A percentile compares a stretch with the other conserved stretches of the same genome.
phyloP scores from a whole-genome alignment of 345 rosid species.

The Orychophragmus violaceus region DNA sequence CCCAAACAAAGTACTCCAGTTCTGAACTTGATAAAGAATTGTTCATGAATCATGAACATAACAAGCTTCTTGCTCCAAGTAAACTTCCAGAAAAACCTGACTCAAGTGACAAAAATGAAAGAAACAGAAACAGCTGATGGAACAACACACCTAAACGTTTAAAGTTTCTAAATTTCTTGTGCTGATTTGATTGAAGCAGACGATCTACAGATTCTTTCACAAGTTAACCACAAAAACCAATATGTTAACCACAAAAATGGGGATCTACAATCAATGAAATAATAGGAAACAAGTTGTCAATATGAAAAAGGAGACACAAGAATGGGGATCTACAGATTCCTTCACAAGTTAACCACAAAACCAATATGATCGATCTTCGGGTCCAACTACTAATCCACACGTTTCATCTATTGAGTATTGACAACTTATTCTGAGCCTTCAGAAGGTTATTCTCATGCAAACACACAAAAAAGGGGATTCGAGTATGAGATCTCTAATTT shows the following conservation, averaged over 20 bases:
- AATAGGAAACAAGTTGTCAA: background rate
- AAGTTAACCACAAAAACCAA: too few species aligned
- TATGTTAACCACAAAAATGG: too few species aligned
- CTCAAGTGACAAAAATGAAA: background rate
- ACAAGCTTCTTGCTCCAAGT: background rate
- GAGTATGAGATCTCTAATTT: conserved; percentile 11
- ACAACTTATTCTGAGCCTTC: background rate
- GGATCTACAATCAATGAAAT: background rate
- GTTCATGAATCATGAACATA: background rate
- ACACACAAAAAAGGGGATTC: background rate
- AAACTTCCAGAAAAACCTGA: background rate
- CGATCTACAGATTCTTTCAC: background rate
- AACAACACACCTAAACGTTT: background rate
- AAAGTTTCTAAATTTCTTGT: conserved; percentile 1
- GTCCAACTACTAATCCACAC: background rate
- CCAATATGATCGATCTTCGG: background rate
- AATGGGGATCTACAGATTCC: background rate
- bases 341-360: background rate
- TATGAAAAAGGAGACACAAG: background rate
- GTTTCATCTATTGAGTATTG: background rate
- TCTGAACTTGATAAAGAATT: too few species aligned
- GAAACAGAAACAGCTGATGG: conserved; percentile 3
- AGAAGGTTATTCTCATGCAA: background rate
- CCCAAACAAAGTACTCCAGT: background rate
- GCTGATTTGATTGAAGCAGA: background rate